phyloP scores from a whole-genome alignment of 2,329 filamentous ascomycete species.

The Achaetomium macrosporum region DNA sequence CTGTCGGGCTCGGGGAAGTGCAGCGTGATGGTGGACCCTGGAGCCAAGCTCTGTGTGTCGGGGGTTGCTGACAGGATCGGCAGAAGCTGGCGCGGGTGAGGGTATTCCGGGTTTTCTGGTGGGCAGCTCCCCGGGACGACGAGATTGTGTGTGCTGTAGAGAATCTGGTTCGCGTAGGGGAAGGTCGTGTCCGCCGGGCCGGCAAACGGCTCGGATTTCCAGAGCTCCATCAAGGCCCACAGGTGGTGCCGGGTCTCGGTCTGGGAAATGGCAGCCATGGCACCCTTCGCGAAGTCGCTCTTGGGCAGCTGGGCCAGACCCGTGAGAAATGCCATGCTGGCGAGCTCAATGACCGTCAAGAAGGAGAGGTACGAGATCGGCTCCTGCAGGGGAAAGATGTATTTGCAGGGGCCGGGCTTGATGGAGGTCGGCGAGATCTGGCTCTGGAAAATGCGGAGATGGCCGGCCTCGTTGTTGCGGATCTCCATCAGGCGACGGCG shows the following conservation, averaged over 20 bases:
- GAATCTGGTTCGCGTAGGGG: conserved; percentile 22
- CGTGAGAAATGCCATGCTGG: conserved; percentile 21
- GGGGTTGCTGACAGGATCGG: conserved; percentile 13
- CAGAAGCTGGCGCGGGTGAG: conserved; percentile 15
- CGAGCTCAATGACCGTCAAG: conserved; percentile 22
- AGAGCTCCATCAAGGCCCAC: conserved; percentile 21
- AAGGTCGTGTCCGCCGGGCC: conserved; percentile 21
- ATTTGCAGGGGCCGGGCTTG: conserved; percentile 22
- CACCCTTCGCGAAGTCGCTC: conserved; percentile 2
- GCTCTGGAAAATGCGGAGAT: conserved; percentile 24
- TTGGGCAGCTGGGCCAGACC: conserved; percentile 19
- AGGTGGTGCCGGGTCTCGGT: conserved; percentile 21
- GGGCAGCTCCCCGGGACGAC: conserved; percentile 21
- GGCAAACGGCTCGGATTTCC: conserved; percentile 18
- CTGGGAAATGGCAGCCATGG: conserved; percentile 20
- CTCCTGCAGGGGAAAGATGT: conserved; percentile 19
- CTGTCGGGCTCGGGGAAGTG: conserved; percentile 14
- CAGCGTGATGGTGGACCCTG: conserved; percentile 15
- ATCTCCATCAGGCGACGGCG: conserved; percentile 20
- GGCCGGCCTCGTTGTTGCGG: conserved; percentile 25
- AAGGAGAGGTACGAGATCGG: conserved; percentile 15
- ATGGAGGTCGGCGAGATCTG: conserved; percentile 21
- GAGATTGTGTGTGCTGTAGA: conserved; percentile 20
- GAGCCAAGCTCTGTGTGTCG: conserved; percentile 16
- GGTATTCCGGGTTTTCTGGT: conserved; percentile 21